These are phyloP conservation scores for Ilyonectria destructans DNA, from an alignment of 2,329 filamentous ascomycete species.

Conservation along the genomic window DNA sequence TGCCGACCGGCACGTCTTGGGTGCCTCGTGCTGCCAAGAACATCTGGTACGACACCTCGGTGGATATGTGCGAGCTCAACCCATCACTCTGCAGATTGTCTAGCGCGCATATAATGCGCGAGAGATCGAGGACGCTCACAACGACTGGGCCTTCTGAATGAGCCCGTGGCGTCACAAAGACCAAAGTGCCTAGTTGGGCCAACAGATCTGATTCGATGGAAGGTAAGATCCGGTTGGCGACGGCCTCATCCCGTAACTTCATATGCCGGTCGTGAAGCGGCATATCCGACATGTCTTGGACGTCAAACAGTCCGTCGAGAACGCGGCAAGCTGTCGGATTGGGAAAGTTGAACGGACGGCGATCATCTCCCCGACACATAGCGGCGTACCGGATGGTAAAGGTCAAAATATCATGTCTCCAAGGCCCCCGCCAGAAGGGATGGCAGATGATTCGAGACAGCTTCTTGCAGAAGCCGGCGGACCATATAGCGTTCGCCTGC, in stretches of 20 bases:
- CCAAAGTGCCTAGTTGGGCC: neutral
- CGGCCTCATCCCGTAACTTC: neutral
- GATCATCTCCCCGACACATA: neutral
- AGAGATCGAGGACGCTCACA: neutral
- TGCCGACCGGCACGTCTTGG: neutral
- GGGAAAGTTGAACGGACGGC: fast-evolving
- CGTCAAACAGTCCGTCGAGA: neutral
- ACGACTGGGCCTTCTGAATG: neutral
- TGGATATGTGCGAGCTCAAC: neutral
- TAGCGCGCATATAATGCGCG: neutral
- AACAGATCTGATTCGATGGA: neutral
- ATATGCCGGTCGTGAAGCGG: neutral
- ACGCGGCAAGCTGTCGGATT: neutral
- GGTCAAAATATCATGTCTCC: neutral
- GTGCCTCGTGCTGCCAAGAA: too few relatives aligned
- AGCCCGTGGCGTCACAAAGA: neutral
- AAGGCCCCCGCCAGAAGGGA: neutral
- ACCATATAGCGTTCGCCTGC: neutral
- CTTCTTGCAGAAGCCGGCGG: neutral
- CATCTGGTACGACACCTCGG: neutral
- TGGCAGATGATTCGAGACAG: neutral
- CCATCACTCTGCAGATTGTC: neutral
- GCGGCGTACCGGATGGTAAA: neutral
- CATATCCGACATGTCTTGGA: neutral
- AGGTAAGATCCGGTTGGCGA: too few relatives aligned